These are phyloP conservation scores for Rhodotorula babjevae DNA, from an alignment of 768 basidiomycete genomes.

Conservation along the genomic window DNA sequence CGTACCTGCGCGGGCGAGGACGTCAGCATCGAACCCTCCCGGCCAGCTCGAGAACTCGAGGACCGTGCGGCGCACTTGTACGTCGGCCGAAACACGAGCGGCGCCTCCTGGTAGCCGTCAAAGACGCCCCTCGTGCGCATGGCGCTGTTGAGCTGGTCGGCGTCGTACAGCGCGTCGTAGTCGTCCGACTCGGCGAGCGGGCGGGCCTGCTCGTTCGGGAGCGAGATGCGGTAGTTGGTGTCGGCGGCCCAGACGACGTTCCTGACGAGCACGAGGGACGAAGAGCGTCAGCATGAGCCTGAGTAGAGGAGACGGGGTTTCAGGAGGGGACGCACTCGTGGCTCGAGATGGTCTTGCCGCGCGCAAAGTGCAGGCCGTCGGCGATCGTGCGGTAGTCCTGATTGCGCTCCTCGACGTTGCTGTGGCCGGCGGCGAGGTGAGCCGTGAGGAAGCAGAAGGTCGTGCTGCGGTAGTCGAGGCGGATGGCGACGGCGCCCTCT, in stretches of 20 bases:
- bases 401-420: conserved; percentile 82
- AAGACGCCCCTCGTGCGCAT: conserved; percentile 75
- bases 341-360: conserved; percentile 78
- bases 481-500: conserved; percentile 87
- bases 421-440: conserved; percentile 92
- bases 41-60: too few species aligned
- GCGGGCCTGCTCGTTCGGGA: conserved; percentile 76
- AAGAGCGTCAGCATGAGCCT: neutral
- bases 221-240: conserved; percentile 87
- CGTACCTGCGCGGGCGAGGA: conserved; percentile 35
- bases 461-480: conserved; percentile 84
- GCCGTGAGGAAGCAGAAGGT: conserved; percentile 92
- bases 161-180: conserved; percentile 67
- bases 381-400: conserved; percentile 80
- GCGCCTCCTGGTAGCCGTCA: conserved; percentile 78
- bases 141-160: conserved; percentile 77
- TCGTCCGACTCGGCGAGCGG: conserved; percentile 61
- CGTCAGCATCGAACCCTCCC: too few species aligned
- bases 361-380: conserved; percentile 75
- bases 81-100: conserved; percentile 84
- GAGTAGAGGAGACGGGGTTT: neutral
- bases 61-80: conserved; percentile 88
- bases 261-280: conserved; percentile 53
- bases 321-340: conserved; percentile 68
- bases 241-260: conserved; percentile 92